Conservation (phyloP, 2,329 filamentous ascomycete species). For the Ceratocystis ficicola region DNA sequence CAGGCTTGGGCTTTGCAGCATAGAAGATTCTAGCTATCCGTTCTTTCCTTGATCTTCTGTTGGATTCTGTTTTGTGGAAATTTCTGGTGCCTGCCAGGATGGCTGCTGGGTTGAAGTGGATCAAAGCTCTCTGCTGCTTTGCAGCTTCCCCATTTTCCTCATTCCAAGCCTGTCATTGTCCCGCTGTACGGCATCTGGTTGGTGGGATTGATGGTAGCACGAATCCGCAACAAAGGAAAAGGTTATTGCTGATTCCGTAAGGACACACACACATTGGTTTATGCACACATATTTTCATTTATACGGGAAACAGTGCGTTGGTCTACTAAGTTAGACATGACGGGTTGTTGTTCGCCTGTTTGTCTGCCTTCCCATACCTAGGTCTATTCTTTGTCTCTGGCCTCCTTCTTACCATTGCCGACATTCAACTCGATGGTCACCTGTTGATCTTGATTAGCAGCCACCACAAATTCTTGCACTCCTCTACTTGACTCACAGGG, state of each 20-base stretch:
- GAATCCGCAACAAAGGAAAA: neutral
- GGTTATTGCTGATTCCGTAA: neutral
- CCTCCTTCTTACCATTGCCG: slow-evolving; percentile 17
- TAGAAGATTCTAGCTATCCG: slow-evolving; percentile 21
- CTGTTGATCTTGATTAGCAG: slow-evolving; percentile 10
- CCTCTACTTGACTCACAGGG: slow-evolving; percentile 37
- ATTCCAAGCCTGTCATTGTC: neutral
- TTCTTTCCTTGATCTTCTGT: slow-evolving; percentile 5
- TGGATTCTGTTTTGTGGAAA: slow-evolving; percentile 12
- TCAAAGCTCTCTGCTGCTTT: neutral
- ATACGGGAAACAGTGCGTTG: too few species aligned
- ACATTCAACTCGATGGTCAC: slow-evolving; percentile 24
- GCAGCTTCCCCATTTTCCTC: neutral
- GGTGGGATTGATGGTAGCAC: neutral
- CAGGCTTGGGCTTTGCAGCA: neutral
- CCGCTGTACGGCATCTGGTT: neutral
- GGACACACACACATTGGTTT: too few species aligned
- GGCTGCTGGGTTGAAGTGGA: neutral
- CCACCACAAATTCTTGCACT: neutral
- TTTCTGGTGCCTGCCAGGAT: neutral
- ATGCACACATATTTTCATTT: too few species aligned
- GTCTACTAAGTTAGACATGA: too few species aligned
- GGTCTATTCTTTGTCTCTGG: neutral
- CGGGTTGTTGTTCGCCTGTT: too few species aligned
- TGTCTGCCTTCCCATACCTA: too few species aligned